Conservation (phyloP, 139 green algal genomes). For the Volvox reticuliferus region DNA sequence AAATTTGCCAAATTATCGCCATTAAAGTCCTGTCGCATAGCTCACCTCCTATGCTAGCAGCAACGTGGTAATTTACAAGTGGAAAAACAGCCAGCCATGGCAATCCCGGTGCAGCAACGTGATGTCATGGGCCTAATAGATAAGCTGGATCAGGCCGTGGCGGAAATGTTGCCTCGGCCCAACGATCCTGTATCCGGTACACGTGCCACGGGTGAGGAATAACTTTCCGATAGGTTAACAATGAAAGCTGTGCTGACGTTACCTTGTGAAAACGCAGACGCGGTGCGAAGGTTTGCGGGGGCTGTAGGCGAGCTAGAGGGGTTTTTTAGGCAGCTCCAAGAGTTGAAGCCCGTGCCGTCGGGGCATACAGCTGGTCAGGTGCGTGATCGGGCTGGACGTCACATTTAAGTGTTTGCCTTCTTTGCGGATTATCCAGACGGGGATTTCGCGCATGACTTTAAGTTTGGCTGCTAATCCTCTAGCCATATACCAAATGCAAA, state of each 20-base stretch:
- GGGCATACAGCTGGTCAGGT: neutral
- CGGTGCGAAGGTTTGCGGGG: neutral
- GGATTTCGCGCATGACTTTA: no score
- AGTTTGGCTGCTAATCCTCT: no score
- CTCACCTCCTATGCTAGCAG: no score
- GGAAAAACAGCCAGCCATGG: neutral
- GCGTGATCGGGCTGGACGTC: neutral
- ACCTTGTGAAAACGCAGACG: neutral
- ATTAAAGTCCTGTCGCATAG: no score
- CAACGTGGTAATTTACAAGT: no score
- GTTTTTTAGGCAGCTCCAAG: slow-evolving; percentile 10
- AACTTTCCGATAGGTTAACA: neutral
- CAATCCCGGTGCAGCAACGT: neutral
- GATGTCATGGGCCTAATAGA: slow-evolving; percentile 12
- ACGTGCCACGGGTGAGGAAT: neutral
- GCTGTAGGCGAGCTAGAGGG: slow-evolving; percentile 10
- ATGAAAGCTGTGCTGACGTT: no score
- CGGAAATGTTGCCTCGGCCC: slow-evolving; percentile 25
- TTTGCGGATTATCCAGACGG: no score
- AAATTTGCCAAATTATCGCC: no score
- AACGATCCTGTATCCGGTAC: neutral
- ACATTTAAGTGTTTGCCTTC: no score
- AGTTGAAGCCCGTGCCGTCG: neutral
- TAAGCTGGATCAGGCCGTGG: neutral
- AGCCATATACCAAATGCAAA: no score